A percentile compares a stretch with the other conserved stretches of the same genome.
Conservation (phyloP, 2,329 filamentous ascomycete genomes). For the Trichothecium sympodiale region DNA sequence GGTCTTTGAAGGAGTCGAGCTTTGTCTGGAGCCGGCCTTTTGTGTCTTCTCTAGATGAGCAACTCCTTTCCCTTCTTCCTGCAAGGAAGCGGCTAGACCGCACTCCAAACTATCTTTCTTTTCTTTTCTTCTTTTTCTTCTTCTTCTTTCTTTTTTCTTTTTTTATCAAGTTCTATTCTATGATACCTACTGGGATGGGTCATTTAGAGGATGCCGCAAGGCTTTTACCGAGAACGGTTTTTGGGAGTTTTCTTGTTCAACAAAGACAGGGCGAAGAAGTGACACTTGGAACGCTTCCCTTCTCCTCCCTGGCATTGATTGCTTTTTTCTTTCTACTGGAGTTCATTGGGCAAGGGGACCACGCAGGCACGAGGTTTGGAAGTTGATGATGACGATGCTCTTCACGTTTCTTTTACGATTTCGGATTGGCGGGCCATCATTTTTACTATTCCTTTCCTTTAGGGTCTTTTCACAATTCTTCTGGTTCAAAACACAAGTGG, state of each 20-base stretch:
- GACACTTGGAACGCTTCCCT: conserved; percentile 19
- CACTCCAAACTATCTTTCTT: conserved; percentile 21
- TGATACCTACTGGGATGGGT: conserved; percentile 22
- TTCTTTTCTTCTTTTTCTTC: conserved; percentile 14
- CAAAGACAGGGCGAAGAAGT: conserved; percentile 12
- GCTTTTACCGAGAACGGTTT: conserved; percentile 13
- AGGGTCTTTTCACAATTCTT: too few relatives aligned
- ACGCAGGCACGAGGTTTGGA: conserved; percentile 1
- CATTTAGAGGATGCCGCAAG: conserved; percentile 29
- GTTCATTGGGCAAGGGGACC: too few relatives aligned
- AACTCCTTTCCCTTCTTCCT: too few relatives aligned
- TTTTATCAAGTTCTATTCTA: conserved; percentile 10
- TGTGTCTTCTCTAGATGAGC: conserved; percentile 11
- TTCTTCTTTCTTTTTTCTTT: conserved; percentile 13
- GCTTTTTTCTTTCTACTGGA: not conserved
- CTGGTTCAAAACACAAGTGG: not conserved
- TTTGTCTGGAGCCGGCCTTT: conserved; percentile 7
- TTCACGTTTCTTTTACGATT: conserved; percentile 2
- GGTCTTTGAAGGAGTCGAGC: conserved; percentile 22
- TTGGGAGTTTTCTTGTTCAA: conserved; percentile 1
- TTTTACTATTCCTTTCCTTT: not conserved
- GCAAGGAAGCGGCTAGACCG: conserved; percentile 22
- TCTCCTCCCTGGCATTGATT: not conserved
- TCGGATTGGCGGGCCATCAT: conserved; percentile 5
- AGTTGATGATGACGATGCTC: conserved; percentile 11